These are phyloP conservation scores for Tarenaya hassleriana DNA, from an alignment of 345 rosid genomes.

Conservation along the genomic window DNA sequence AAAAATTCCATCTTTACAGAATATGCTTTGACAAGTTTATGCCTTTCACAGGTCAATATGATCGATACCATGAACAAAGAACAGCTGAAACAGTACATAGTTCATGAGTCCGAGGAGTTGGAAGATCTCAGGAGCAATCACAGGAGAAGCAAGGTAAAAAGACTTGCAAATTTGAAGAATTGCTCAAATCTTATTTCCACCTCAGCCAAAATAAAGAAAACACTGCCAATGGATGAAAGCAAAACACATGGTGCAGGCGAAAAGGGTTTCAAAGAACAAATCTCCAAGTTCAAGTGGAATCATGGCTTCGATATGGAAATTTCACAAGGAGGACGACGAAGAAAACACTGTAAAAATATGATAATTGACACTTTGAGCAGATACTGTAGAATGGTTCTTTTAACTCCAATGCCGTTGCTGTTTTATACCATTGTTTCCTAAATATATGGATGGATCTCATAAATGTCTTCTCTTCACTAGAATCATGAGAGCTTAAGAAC, in stretches of 20 bases:
- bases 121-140: slow-evolving; percentile 21
- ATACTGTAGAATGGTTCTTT: too few species aligned
- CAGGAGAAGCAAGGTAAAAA: slow-evolving; percentile 17
- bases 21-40: too few species aligned
- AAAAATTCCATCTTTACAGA: too few species aligned
- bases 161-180: not conserved
- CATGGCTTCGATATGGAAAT: slow-evolving; percentile 35
- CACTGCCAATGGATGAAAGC: too few species aligned
- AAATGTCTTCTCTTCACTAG: too few species aligned
- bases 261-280: slow-evolving; percentile 12
- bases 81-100: slow-evolving; percentile 26
- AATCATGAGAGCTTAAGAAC: too few species aligned
- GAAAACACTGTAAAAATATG: not conserved
- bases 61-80: slow-evolving; percentile 29
- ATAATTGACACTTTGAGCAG: too few species aligned
- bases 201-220: not conserved
- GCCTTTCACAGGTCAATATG: slow-evolving; percentile 19
- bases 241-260: slow-evolving; percentile 18
- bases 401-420: too few species aligned
- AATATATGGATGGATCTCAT: too few species aligned
- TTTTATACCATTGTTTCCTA: too few species aligned
- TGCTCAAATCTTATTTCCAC: too few species aligned
- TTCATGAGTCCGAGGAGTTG: slow-evolving; percentile 24
- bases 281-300: slow-evolving; percentile 22
- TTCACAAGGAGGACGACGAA: slow-evolving; percentile 26